Evolutionary conservation across 768 basidiomycete species (phyloP).

Genomic region (Mycena venus): DNA sequence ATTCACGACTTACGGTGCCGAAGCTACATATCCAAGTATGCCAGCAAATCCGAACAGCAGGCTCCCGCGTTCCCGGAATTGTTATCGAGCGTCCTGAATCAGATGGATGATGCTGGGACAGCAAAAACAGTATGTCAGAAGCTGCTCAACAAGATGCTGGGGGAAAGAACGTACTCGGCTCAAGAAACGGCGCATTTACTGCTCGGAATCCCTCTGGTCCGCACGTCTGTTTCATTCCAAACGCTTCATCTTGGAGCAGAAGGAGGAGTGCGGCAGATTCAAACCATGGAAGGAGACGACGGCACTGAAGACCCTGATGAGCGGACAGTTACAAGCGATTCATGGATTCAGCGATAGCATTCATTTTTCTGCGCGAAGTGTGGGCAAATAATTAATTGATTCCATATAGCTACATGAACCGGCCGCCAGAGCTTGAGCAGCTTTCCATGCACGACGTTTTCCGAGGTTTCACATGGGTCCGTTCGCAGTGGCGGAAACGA

Average conservation of each 20-base stretch:
- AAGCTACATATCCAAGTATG: no score
- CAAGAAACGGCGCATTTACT: conserved; percentile 38
- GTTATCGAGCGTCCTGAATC: no score
- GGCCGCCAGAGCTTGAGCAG: not conserved
- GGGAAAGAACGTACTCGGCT: no score
- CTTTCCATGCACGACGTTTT: conserved; percentile 14
- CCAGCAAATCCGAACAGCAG: no score
- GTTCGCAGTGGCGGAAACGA: not conserved
- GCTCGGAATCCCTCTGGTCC: conserved; percentile 34
- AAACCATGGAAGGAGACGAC: not conserved
- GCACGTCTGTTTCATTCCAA: conserved; percentile 26
- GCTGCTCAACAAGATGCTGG: no score
- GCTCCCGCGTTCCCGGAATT: no score
- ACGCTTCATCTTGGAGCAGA: conserved; percentile 26
- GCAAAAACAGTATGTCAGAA: no score
- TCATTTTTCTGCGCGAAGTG: not conserved
- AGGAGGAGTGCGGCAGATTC: conserved; percentile 9
- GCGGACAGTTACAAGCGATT: conserved; percentile 18
- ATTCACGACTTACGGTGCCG: not conserved
- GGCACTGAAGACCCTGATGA: not conserved
- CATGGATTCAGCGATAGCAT: conserved; percentile 21
- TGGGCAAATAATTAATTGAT: not conserved
- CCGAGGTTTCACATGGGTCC: not conserved
- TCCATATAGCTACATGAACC: conserved; percentile 17
- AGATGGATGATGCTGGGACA: no score